Evolutionary conservation across 1,284 basidiomycete genomes (phyloP), one percentile per base, ranked within the genome.

Genomic region (Gomphus bonarii): DNA sequence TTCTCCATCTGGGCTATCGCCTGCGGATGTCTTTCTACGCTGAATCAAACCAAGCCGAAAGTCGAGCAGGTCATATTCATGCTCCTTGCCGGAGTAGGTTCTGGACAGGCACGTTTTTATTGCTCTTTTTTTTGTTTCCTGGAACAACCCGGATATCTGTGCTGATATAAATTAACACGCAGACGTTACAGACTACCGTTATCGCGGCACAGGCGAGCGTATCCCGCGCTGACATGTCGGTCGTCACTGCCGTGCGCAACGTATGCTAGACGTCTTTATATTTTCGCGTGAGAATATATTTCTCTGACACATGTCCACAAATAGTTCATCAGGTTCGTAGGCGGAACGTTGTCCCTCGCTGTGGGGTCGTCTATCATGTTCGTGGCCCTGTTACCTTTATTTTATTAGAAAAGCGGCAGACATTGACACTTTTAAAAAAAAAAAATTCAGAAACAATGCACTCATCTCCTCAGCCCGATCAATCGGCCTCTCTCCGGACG

Each of bases 131-230:
- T 7, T 3, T 40, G 2, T 7, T 40, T 40, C 5, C 5, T 40
- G 38, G 38, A 40, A n/a, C n/a, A n/a, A n/a, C 16, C 14, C 1
- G 3, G 2, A 40, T 18, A 16, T 40, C 7, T 35, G 33, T 35
- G 33, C 11, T 25, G 25, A 35, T 35, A 10, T 35, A 35, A 2
- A 40, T 18, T 18, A 40, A n/a, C 6, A 16, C 4, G 16, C 30
- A 81, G 79, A 82, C 80, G 0, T 62, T 81, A 25, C 81, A 82
- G 67, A 82, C 80, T 0, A 81, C 79, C 0, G 82, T 82, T 0
- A 77, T 87, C 2, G 84, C 85, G 0, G 82, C 79, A 3, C 85
- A 88, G 64, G 82, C 84, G 0, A 84, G 82, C 25, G 85, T 87
- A 1, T 68, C 79, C 0, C 69, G 84, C 22, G 72, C 73, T 47